These are phyloP conservation scores for Friedmanniomyces endolithicus DNA, from an alignment of 495 filamentous ascomycete genomes.

Conservation along the genomic window DNA sequence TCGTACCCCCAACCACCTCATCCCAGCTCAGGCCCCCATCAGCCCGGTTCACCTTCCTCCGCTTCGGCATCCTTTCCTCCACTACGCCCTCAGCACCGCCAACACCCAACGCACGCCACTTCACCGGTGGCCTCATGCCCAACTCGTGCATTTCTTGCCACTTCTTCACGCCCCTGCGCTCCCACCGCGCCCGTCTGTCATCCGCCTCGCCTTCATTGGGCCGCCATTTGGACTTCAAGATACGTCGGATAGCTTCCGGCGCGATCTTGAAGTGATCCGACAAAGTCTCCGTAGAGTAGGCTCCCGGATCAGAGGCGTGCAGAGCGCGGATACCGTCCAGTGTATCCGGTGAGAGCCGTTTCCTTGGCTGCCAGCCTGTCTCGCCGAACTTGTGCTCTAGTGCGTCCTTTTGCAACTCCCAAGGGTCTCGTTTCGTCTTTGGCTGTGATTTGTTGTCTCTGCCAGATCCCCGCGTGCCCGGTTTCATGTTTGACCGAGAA, in stretches of 20 bases:
- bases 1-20: conserved; percentile 1
- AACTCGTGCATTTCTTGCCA: conserved; percentile 62
- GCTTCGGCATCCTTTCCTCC: conserved; percentile 8
- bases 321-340: conserved; percentile 74
- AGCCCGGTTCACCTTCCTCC: neutral
- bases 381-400: conserved; percentile 59
- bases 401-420: conserved; percentile 60
- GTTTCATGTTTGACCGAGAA: neutral
- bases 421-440: conserved; percentile 37
- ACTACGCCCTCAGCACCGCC: conserved; percentile 24
- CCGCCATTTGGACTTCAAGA: conserved; percentile 74
- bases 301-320: conserved; percentile 57
- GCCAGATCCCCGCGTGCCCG: neutral
- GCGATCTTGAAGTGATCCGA: conserved; percentile 72
- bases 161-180: conserved; percentile 60
- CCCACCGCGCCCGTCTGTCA: conserved; percentile 59
- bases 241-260: conserved; percentile 72
- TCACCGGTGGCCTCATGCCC: conserved; percentile 52
- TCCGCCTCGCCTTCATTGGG: conserved; percentile 49
- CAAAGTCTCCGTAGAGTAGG: conserved; percentile 62
- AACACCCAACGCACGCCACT: conserved; percentile 58
- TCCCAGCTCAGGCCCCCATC: conserved; percentile 11
- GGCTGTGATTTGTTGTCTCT: neutral
- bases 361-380: conserved; percentile 64
- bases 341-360: conserved; percentile 82